Base-by-base conservation (phyloP, 495 filamentous ascomycete genomes). In the Terfezia boudieri region DNA sequence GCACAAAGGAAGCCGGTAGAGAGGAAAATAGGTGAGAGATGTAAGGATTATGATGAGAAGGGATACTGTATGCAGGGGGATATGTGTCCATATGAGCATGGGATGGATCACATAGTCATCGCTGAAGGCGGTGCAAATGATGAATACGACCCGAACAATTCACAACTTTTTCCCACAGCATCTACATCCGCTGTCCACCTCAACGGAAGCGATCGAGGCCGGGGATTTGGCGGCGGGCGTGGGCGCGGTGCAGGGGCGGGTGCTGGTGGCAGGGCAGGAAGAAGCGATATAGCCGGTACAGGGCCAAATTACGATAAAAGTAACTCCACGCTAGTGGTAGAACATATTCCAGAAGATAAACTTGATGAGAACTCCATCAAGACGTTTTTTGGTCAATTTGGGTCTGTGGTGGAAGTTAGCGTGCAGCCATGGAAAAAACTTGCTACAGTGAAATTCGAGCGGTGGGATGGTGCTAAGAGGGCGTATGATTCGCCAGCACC, bases 401-500 rank as follows among this genome's bases (percentile, higher is more conserved):
- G 90, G 35, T 77, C 71, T 22, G 82, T 96, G 52, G 58, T 70
- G 4, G 79, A 83, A 12, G 66, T 95, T 12, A 74, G 75, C 3
- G 76, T 96, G 73, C 80, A 87, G 62, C 71, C 78, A 2, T 80
- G 83, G 61, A 86, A 84, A 60, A 74, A 77, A 49, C 66, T 94
- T 10, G 89, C 90, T 9, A 70, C 89, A 48, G 76, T 98, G 60
- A 90, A 84, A 57, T 96, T 76, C 52, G 77, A 79, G 38, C 74
- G 71, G 52, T 85, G 82, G 71, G 73, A 72, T 11, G 71, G 80
- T 46, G 90, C 90, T 14, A 79, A 82, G 58, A 74, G 78, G 16
- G 90, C 90, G 2, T 95, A 86, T 69, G 78, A 80, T 14, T 94
- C 86, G 43, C 90, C 90, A 0, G 93, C 92, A 63, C 84, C 85